phyloP scores from a whole-genome alignment of 495 filamentous ascomycete genomes.

The Neurospora sp. region DNA sequence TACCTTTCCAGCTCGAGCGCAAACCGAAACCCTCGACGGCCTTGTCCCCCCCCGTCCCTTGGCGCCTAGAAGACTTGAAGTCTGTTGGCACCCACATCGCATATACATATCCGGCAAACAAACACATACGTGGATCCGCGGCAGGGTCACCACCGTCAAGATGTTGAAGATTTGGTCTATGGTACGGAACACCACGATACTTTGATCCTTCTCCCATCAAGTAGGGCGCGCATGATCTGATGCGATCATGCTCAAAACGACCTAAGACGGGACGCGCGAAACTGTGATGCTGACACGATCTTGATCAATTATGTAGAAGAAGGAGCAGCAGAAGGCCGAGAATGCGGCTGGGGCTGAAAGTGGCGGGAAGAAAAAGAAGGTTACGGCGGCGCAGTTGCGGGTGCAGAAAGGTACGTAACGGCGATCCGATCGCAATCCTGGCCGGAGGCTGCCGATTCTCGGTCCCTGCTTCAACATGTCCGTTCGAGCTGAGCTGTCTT shows the following conservation, averaged over 20 bases:
- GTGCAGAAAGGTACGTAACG: slow-evolving; percentile 76
- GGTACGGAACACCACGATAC: slow-evolving; percentile 43
- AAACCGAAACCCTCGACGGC: background rate
- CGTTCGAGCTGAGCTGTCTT: background rate
- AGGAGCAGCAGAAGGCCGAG: slow-evolving; percentile 89
- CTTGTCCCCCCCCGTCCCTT: background rate
- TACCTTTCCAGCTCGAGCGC: background rate
- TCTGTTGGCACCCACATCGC: background rate
- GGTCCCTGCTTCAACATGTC: background rate
- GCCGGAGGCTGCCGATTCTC: background rate
- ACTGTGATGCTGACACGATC: slow-evolving; percentile 46
- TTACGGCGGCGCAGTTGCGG: slow-evolving; percentile 88
- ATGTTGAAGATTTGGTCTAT: slow-evolving; percentile 99
- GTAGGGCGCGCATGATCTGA: background rate
- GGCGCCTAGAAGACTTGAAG: background rate
- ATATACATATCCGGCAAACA: background rate
- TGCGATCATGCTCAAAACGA: background rate
- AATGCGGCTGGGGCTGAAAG: slow-evolving; percentile 56
- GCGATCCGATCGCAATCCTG: background rate
- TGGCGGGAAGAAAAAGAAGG: slow-evolving; percentile 90
- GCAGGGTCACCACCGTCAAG: slow-evolving; percentile 27
- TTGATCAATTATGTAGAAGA: slow-evolving; percentile 50
- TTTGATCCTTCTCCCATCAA: background rate
- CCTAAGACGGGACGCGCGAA: slow-evolving; percentile 36
- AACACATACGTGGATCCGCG: background rate